Evolutionary conservation across 768 basidiomycete genomes (phyloP).

Genomic region (Boletus rubescentipes): DNA sequence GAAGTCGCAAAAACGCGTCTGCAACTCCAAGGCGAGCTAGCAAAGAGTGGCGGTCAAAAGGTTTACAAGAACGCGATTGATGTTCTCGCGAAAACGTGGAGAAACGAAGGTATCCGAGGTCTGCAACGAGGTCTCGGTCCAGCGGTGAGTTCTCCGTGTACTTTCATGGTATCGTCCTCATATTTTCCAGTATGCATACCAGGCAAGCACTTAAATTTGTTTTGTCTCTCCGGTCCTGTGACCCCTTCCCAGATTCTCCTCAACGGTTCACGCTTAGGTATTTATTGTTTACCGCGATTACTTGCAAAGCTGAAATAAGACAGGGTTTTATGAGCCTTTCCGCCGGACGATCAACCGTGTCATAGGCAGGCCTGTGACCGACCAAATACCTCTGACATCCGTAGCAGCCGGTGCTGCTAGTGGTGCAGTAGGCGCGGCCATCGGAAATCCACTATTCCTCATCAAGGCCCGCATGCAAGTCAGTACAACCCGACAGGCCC

Average conservation of each 20-base stretch:
- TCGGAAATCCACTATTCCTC: slow-evolving; percentile 91
- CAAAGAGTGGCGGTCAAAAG: slow-evolving; percentile 63
- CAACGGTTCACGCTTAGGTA: slow-evolving; percentile 89
- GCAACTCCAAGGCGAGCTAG: slow-evolving; percentile 94
- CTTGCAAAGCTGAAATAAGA: slow-evolving; percentile 13
- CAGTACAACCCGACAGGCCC: neutral
- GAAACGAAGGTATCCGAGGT: slow-evolving; percentile 87
- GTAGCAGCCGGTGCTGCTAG: slow-evolving; percentile 85
- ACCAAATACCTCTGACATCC: slow-evolving; percentile 74
- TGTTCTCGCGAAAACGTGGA: slow-evolving; percentile 83
- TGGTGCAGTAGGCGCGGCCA: slow-evolving; percentile 81
- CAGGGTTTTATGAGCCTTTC: slow-evolving; percentile 96
- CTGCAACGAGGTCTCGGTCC: slow-evolving; percentile 88
- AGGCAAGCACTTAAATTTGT: slow-evolving; percentile 49
- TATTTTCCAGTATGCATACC: slow-evolving; percentile 75
- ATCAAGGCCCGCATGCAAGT: slow-evolving; percentile 99
- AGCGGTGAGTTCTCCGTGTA: slow-evolving; percentile 56
- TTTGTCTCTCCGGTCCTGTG: neutral
- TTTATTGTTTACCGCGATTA: neutral
- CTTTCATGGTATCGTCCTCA: slow-evolving; percentile 8
- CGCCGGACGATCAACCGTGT: slow-evolving; percentile 66
- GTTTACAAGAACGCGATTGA: slow-evolving; percentile 92
- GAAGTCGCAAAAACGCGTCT: slow-evolving; percentile 87
- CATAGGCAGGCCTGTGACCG: slow-evolving; percentile 60
- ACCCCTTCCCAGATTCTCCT: slow-evolving; percentile 65